phyloP scores from a whole-genome alignment of 2,329 filamentous ascomycete species.

The Pseudonectria buxi region DNA sequence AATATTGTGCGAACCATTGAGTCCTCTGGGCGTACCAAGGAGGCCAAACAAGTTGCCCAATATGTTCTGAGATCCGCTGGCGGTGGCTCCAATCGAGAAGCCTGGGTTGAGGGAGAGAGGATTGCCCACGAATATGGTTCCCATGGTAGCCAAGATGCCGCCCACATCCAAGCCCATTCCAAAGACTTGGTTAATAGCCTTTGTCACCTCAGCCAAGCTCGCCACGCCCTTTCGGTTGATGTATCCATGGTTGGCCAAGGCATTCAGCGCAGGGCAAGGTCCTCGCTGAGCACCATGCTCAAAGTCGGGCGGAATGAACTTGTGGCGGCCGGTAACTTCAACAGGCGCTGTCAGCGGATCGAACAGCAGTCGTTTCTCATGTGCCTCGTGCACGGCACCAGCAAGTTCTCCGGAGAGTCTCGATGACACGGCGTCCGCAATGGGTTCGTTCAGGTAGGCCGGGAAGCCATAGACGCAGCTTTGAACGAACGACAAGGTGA shows the following conservation, averaged over 20 bases:
- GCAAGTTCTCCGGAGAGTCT: conserved; percentile 3
- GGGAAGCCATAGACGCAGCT: conserved; percentile 3
- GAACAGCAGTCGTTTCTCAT: conserved; percentile 11
- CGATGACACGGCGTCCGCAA: not conserved
- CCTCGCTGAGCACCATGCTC: conserved; percentile 19
- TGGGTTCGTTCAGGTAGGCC: not conserved
- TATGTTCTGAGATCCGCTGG: conserved; percentile 32
- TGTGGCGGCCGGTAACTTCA: conserved; percentile 14
- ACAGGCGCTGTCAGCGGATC: conserved; percentile 13
- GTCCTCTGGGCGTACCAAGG: conserved; percentile 32
- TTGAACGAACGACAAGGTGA: conserved; percentile 1
- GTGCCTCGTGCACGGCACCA: conserved; percentile 5
- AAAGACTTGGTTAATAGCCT: conserved; percentile 26
- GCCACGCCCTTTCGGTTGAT: conserved; percentile 13
- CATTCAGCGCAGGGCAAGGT: conserved; percentile 30
- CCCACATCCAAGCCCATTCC: conserved; percentile 42
- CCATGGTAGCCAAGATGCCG: conserved; percentile 36
- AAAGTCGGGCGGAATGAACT: conserved; percentile 21
- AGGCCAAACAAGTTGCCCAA: conserved; percentile 35
- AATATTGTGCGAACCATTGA: conserved; percentile 48
- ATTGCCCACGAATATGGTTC: conserved; percentile 42
- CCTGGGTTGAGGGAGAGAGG: conserved; percentile 41
- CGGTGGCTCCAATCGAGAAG: conserved; percentile 44
- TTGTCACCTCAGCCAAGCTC: conserved; percentile 8
- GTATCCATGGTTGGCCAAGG: conserved; percentile 32